phyloP scores from a whole-genome alignment of 140 eudicot genomes.

The Cichorium intybus region DNA sequence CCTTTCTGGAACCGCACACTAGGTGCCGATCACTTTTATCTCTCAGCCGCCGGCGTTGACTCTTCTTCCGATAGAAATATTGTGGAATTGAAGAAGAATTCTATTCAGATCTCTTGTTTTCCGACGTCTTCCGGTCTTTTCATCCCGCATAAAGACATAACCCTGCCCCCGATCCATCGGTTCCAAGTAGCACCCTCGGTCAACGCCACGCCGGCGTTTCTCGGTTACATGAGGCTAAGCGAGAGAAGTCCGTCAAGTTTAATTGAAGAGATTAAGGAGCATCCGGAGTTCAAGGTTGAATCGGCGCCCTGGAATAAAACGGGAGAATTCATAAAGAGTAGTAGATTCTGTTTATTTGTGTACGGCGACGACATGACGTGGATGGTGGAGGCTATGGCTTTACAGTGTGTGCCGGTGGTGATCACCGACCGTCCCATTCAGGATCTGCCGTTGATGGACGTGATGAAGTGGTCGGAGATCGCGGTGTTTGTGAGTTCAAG shows the following conservation, averaged over 20 bases:
- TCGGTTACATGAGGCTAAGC: constrained; percentile 45
- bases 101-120: constrained; percentile 65
- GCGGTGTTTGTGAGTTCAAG: constrained; percentile 54
- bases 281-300: constrained; percentile 48
- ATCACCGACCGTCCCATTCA: constrained; percentile 84
- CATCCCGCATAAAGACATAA: constrained; percentile 85
- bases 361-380: constrained; percentile 58
- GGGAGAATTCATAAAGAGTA: constrained; percentile 19
- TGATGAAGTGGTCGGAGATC: constrained; percentile 73
- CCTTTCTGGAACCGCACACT: constrained; percentile 90
- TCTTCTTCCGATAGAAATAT: constrained; percentile 60
- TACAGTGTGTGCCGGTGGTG: constrained; percentile 86
- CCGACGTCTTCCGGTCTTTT: constrained; percentile 63
- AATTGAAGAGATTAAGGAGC: constrained; percentile 30
- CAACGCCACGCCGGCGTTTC: constrained; percentile 27
- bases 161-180: constrained; percentile 45
- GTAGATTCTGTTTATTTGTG: constrained; percentile 63
- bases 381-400: constrained; percentile 66
- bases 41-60: constrained; percentile 64
- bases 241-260: constrained; percentile 15
- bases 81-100: constrained; percentile 79
- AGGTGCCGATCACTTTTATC: constrained; percentile 87
- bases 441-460: constrained; percentile 90
- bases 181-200: constrained; percentile 25
- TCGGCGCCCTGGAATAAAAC: constrained; percentile 25